Evolutionary conservation across 2,329 filamentous ascomycete genomes (phyloP).

Genomic region (Colletotrichum sp.): DNA sequence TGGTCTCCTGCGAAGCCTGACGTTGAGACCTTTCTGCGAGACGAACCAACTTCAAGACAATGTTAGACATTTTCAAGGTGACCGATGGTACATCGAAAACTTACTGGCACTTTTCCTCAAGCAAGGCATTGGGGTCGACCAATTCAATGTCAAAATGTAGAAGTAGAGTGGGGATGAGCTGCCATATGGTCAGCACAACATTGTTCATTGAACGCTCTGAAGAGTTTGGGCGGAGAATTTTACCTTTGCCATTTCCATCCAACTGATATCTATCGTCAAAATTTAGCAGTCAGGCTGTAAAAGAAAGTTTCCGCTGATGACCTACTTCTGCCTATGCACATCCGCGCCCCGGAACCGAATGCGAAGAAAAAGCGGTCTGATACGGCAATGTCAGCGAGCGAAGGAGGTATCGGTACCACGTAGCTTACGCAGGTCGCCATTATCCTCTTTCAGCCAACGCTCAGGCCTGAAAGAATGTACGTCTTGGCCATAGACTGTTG

Average conservation of each 20-base stretch:
- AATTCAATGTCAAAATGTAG: slow-evolving; percentile 8
- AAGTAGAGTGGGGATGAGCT: slow-evolving; percentile 2
- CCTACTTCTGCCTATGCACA: neutral
- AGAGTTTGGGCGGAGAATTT: neutral
- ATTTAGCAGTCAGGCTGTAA: neutral
- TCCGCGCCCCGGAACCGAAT: neutral
- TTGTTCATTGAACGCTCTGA: rapidly evolving
- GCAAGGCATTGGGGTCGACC: neutral
- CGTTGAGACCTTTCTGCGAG: neutral
- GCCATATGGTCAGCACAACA: neutral
- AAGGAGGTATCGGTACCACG: neutral
- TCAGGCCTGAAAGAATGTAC: slow-evolving; percentile 8
- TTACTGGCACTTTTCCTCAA: slow-evolving; percentile 1
- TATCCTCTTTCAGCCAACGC: slow-evolving; percentile 2
- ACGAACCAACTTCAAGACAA: neutral
- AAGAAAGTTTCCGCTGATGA: neutral
- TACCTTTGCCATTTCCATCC: slow-evolving; percentile 17
- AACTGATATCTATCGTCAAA: neutral
- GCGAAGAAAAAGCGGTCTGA: slow-evolving; percentile 6
- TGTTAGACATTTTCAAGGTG: neutral
- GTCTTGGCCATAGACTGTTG: neutral
- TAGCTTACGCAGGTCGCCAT: slow-evolving; percentile 2
- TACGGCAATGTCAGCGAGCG: neutral
- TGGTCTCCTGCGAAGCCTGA: neutral
- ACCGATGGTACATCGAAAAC: neutral